Conservation (phyloP, 2,329 filamentous ascomycete species). For the Trichoderma sp. region DNA sequence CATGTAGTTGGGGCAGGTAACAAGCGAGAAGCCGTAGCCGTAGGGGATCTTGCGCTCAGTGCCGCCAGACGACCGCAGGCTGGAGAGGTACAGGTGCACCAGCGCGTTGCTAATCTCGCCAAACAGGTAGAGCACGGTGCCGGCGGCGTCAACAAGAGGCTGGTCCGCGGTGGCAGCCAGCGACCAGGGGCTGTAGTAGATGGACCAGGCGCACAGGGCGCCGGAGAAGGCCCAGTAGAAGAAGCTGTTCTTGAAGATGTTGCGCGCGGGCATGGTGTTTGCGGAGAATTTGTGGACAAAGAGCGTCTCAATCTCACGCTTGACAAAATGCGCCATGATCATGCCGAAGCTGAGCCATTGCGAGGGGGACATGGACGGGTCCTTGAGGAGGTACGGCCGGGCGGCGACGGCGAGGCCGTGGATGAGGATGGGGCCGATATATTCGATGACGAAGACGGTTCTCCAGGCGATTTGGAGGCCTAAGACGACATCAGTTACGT, state of each 20-base stretch:
- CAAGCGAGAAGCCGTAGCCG: constrained; percentile 79
- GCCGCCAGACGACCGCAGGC: constrained; percentile 74
- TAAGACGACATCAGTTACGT: constrained; percentile 39
- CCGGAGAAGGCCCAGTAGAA: constrained; percentile 93
- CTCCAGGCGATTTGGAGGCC: constrained; percentile 89
- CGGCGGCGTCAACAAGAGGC: constrained; percentile 62
- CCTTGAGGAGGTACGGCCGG: constrained; percentile 63
- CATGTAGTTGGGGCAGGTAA: constrained; percentile 97
- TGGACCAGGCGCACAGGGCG: constrained; percentile 76
- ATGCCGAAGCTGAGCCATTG: constrained; percentile 76
- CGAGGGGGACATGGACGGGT: constrained; percentile 56
- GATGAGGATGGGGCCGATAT: constrained; percentile 86
- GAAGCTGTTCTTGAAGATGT: constrained; percentile 92
- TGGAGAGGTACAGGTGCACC: constrained; percentile 76
- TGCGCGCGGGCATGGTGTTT: constrained; percentile 86
- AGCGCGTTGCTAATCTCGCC: constrained; percentile 80
- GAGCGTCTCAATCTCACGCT: constrained; percentile 92
- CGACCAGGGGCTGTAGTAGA: constrained; percentile 72
- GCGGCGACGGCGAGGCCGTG: constrained; percentile 73
- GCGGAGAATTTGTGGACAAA: constrained; percentile 95
- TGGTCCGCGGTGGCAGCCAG: constrained; percentile 59
- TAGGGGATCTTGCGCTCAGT: constrained; percentile 85
- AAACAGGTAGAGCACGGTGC: constrained; percentile 70
- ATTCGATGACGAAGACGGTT: constrained; percentile 94
- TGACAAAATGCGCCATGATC: constrained; percentile 82